Percentiles rank a stretch among this genome's conserved stretches.
Conservation (phyloP, 805 yeast genomes). For the Saturnispora serradocipensis region DNA sequence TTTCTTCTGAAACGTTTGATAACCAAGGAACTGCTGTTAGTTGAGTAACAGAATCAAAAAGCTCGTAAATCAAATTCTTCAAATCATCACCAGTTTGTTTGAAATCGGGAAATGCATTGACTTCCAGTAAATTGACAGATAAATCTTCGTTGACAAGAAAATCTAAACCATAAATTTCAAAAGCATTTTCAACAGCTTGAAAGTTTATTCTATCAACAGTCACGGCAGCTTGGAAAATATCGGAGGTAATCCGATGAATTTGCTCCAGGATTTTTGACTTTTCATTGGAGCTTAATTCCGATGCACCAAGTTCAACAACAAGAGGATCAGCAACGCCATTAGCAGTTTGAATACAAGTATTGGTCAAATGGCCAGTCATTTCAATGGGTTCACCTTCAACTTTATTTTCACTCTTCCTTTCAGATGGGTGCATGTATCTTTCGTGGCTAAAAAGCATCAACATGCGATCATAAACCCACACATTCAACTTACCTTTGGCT, state of each 20-base stretch:
- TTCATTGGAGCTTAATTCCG: slow-evolving; percentile 30
- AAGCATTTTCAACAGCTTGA: slow-evolving; percentile 68
- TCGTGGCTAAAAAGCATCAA: slow-evolving; percentile 70
- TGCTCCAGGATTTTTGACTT: slow-evolving; percentile 39
- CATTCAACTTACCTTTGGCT: slow-evolving; percentile 63
- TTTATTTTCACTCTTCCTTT: slow-evolving; percentile 19
- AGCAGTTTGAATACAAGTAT: slow-evolving; percentile 72
- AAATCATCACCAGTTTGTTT: slow-evolving; percentile 85
- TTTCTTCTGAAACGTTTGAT: background rate
- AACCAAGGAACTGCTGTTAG: slow-evolving; percentile 8
- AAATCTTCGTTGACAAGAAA: slow-evolving; percentile 57
- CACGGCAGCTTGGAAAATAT: slow-evolving; percentile 72
- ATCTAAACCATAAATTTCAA: slow-evolving; percentile 86
- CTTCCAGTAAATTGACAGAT: slow-evolving; percentile 62
- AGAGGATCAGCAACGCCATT: slow-evolving; percentile 33
- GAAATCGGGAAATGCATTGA: slow-evolving; percentile 93
- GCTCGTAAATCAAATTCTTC: slow-evolving; percentile 52
- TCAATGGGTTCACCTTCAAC: slow-evolving; percentile 27
- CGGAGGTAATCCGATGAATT: slow-evolving; percentile 54
- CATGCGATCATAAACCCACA: slow-evolving; percentile 72
- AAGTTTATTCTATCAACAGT: slow-evolving; percentile 78
- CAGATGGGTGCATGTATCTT: slow-evolving; percentile 32
- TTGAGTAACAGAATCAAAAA: slow-evolving; percentile 38
- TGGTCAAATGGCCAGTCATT: slow-evolving; percentile 77
- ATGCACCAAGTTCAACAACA: slow-evolving; percentile 47